Conservation (phyloP, 495 filamentous ascomycete species). For the Neurospora sp. region DNA sequence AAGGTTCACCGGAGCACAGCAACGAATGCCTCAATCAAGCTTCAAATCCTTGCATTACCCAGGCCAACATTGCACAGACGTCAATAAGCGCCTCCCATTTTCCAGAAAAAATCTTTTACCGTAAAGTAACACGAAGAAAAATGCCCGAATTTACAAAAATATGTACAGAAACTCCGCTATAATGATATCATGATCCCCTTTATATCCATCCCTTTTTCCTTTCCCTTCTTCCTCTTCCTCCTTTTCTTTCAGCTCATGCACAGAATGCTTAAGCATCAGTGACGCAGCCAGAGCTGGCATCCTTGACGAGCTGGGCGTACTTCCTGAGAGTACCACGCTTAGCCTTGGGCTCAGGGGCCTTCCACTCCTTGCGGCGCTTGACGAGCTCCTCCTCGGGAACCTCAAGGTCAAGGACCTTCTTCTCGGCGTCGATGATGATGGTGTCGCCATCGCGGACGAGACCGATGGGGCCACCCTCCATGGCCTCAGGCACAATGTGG, state of each 20-base stretch:
- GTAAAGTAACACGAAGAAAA: neutral
- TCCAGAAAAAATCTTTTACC: neutral
- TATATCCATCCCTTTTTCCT: neutral
- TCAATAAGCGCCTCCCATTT: neutral
- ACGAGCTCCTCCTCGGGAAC: conserved; percentile 55
- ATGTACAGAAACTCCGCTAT: neutral
- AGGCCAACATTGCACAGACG: neutral
- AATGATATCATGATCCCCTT: neutral
- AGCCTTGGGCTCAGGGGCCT: conserved; percentile 56
- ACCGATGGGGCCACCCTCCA: conserved; percentile 59
- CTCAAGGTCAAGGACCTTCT: conserved; percentile 48
- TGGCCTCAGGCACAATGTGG: conserved; percentile 62
- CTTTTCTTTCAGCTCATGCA: no score
- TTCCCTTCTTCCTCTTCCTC: neutral
- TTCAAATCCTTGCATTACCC: neutral
- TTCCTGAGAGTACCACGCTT: conserved; percentile 67
- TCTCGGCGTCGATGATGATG: conserved; percentile 64
- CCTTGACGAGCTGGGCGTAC: conserved; percentile 58
- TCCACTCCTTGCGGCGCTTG: conserved; percentile 53
- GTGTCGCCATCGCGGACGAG: conserved; percentile 59
- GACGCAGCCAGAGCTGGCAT: conserved; percentile 73
- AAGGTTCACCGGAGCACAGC: neutral
- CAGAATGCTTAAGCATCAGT: conserved; percentile 42
- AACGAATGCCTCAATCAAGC: neutral
- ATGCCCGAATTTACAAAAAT: neutral